Conservation (phyloP, 1,284 basidiomycete genomes). For the Coniferiporia sulphurascens region DNA sequence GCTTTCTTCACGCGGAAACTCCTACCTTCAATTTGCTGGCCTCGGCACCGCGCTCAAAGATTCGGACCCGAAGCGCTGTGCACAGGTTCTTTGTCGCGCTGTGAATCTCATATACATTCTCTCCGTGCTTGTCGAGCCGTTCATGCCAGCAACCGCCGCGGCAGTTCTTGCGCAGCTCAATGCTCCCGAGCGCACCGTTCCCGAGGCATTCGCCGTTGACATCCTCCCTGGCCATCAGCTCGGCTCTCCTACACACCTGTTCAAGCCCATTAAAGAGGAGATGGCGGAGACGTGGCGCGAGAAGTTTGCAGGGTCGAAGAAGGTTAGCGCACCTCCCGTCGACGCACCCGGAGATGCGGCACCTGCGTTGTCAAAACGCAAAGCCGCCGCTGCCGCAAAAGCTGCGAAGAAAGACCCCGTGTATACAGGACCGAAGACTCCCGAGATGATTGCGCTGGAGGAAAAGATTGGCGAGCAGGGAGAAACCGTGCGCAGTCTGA, state of each 20-base stretch:
- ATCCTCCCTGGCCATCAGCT: slow-evolving; percentile 85
- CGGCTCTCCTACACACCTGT: slow-evolving; percentile 85
- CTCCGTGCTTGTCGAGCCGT: slow-evolving; percentile 84
- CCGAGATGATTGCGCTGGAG: slow-evolving; percentile 61
- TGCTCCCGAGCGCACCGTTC: slow-evolving; percentile 79
- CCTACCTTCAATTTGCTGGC: slow-evolving; percentile 88
- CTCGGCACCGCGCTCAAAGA: slow-evolving; percentile 89
- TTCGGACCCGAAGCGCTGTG: slow-evolving; percentile 80
- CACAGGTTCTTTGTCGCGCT: slow-evolving; percentile 85
- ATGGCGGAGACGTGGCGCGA: slow-evolving; percentile 81
- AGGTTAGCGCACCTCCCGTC: slow-evolving; percentile 31
- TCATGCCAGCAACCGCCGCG: slow-evolving; percentile 90
- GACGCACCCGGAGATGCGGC: slow-evolving; percentile 35
- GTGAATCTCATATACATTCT: slow-evolving; percentile 93
- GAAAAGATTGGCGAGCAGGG: slow-evolving; percentile 74
- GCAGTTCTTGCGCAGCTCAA: slow-evolving; percentile 87
- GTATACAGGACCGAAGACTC: slow-evolving; percentile 49
- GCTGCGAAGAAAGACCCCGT: slow-evolving; percentile 25
- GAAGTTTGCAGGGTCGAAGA: slow-evolving; percentile 70
- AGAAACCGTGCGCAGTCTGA: slow-evolving; percentile 60
- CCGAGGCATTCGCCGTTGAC: slow-evolving; percentile 67
- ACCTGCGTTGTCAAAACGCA: slow-evolving; percentile 48
- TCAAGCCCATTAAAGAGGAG: slow-evolving; percentile 91
- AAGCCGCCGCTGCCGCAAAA: slow-evolving; percentile 37
- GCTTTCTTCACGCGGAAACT: slow-evolving; percentile 89